Percentiles rank a stretch among this genome's conserved stretches.
Evolutionary conservation across 345 rosid species (phyloP).

Genomic region (Eucalyptus victrix): DNA sequence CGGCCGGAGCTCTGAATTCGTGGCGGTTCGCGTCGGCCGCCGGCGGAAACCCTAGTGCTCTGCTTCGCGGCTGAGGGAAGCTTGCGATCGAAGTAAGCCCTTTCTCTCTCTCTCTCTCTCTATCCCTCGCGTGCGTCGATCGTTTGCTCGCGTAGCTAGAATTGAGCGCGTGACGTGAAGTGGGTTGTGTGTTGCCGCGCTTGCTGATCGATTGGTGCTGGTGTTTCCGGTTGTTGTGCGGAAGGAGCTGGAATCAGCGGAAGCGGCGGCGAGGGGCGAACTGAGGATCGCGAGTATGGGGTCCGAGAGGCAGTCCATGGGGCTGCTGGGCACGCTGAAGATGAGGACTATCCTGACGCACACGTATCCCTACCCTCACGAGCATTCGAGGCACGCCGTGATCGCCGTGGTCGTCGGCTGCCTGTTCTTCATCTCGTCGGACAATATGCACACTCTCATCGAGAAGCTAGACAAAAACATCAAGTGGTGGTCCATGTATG

Average conservation of each 20-base stretch:
- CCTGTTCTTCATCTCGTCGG: conserved; percentile 91
- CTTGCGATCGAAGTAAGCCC: not conserved
- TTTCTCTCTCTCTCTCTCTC: not conserved
- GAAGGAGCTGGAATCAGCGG: not conserved
- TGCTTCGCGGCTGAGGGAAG: not conserved
- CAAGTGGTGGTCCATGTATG: conserved; percentile 99
- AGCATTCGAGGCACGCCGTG: conserved; percentile 95
- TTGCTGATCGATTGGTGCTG: not conserved
- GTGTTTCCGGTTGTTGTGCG: not conserved
- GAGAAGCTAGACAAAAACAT: conserved; percentile 80
- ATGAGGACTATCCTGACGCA: conserved; percentile 80
- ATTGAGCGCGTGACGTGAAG: not conserved
- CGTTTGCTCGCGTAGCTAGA: not conserved
- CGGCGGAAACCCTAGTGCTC: not conserved
- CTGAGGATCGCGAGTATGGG: conserved; percentile 23
- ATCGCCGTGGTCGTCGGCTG: conserved; percentile 94
- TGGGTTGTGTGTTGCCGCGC: not conserved
- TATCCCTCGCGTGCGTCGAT: not conserved
- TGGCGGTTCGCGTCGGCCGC: not conserved
- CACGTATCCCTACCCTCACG: conserved; percentile 92
- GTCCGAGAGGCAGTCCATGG: conserved; percentile 33
- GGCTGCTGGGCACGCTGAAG: conserved; percentile 42
- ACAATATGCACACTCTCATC: conserved; percentile 89
- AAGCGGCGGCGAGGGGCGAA: not conserved
- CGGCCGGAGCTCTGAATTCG: not conserved